These are phyloP conservation scores for Rhodamnia argentea DNA, from an alignment of 345 rosid genomes.

Conservation along the genomic window DNA sequence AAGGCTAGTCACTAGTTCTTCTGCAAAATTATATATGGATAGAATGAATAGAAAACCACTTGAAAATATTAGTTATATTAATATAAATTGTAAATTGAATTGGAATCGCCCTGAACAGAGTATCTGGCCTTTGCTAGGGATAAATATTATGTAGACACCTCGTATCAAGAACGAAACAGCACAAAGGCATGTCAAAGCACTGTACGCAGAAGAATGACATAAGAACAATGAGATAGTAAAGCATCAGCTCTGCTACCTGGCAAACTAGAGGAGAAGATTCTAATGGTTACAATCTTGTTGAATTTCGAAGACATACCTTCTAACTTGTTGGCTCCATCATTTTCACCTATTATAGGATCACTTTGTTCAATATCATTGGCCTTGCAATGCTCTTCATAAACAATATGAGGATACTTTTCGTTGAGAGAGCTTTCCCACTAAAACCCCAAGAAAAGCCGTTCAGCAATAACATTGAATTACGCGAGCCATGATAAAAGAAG, in stretches of 20 bases:
- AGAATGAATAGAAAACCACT: background rate
- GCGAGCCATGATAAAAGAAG: background rate
- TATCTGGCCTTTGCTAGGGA: too few species aligned
- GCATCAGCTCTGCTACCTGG: background rate
- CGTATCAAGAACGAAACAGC: background rate
- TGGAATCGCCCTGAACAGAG: too few species aligned
- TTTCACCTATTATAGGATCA: constrained; percentile 29
- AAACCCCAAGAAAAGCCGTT: background rate
- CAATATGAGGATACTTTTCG: constrained; percentile 84
- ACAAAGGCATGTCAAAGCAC: background rate
- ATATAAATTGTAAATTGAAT: too few species aligned
- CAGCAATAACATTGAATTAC: background rate
- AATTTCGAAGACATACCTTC: constrained; percentile 49
- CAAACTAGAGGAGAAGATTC: background rate
- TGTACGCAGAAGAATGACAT: background rate
- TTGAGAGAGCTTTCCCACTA: constrained; percentile 66
- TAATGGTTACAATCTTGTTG: background rate
- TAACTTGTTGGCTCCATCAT: constrained; percentile 37
- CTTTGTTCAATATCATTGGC: constrained; percentile 34
- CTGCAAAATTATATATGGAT: constrained; percentile 28
- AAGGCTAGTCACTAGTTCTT: constrained; percentile 66
- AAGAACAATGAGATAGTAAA: background rate
- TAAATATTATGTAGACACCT: too few species aligned
- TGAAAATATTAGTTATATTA: background rate
- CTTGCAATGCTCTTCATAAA: constrained; percentile 82